phyloP scores from a whole-genome alignment of 1,284 basidiomycete species.

The Fomitopsis pinicola region DNA sequence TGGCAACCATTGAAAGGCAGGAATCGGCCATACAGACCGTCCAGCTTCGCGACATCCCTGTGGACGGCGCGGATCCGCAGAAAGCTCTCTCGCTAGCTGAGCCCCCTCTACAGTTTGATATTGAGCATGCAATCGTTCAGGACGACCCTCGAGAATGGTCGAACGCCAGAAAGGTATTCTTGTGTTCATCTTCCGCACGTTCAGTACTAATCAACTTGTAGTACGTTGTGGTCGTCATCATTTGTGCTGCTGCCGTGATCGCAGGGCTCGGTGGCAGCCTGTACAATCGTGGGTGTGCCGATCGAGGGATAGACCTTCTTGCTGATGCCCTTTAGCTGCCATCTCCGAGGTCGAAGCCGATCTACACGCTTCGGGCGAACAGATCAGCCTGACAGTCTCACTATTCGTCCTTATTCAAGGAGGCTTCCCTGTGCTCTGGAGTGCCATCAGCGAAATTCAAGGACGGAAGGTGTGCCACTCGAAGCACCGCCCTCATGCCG shows the following conservation, averaged over 20 bases:
- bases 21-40: neutral
- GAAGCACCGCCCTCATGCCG: neutral
- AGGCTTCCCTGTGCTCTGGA: conserved; percentile 65
- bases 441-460: conserved; percentile 69
- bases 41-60: neutral
- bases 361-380: conserved; percentile 58
- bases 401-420: conserved; percentile 82
- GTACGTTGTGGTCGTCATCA: conserved; percentile 43
- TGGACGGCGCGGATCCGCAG: neutral
- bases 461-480: conserved; percentile 66
- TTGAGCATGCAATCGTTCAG: conserved; percentile 62
- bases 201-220: neutral
- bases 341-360: conserved; percentile 64
- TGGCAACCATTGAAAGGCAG: neutral
- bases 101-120: conserved; percentile 33
- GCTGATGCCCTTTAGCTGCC: conserved; percentile 36
- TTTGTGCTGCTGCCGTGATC: conserved; percentile 62
- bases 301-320: conserved; percentile 1
- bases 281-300: conserved; percentile 53
- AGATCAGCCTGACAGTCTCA: conserved; percentile 73
- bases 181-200: neutral
- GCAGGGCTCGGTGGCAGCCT: conserved; percentile 67
- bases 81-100: neutral
- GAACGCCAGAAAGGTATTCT: conserved; percentile 52
- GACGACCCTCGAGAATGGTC: conserved; percentile 82